Percentiles rank a stretch among this genome's conserved stretches.
These are phyloP conservation scores for Fomitopsis serialis DNA, from an alignment of 768 basidiomycete genomes.

Conservation along the genomic window DNA sequence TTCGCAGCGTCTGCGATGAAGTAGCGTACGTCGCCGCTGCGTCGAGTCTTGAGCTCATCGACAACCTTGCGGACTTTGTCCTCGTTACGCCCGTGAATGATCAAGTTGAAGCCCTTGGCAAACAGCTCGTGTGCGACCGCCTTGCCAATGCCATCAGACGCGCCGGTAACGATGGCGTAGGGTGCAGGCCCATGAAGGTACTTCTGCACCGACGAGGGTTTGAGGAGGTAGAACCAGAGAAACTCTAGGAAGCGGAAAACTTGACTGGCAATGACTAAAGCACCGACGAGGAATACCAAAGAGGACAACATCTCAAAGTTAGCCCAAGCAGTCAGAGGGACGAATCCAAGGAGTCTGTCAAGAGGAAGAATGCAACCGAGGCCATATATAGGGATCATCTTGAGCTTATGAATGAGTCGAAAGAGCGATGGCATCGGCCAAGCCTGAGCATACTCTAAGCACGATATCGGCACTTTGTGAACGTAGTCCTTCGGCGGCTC, in stretches of 20 bases:
- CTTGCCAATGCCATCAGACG: constrained; percentile 24
- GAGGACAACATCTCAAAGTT: too few species aligned
- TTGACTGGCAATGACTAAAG: constrained; percentile 11
- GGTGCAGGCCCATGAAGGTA: constrained; percentile 18
- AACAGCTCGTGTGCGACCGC: constrained; percentile 19
- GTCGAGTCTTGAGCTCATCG: constrained; percentile 11
- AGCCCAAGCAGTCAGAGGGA: too few species aligned
- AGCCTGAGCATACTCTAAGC: too few species aligned
- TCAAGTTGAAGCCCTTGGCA: constrained; percentile 21
- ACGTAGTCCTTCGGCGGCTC: too few species aligned
- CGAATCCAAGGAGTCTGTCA: too few species aligned
- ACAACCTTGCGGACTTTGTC: constrained; percentile 17
- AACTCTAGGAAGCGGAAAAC: constrained; percentile 10
- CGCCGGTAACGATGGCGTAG: constrained; percentile 23
- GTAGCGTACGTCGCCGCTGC: constrained; percentile 13
- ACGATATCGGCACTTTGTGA: too few species aligned
- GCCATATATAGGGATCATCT: too few species aligned
- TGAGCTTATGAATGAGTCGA: too few species aligned
- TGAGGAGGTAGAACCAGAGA: constrained; percentile 18
- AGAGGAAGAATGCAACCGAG: too few species aligned
- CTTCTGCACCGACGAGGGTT: constrained; percentile 10
- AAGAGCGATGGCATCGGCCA: too few species aligned
- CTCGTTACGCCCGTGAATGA: constrained; percentile 22
- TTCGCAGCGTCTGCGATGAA: constrained; percentile 19
- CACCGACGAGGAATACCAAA: neutral